Evolutionary conservation across 1,139 yeast species (phyloP).

Genomic region (Hansenula anomala): DNA sequence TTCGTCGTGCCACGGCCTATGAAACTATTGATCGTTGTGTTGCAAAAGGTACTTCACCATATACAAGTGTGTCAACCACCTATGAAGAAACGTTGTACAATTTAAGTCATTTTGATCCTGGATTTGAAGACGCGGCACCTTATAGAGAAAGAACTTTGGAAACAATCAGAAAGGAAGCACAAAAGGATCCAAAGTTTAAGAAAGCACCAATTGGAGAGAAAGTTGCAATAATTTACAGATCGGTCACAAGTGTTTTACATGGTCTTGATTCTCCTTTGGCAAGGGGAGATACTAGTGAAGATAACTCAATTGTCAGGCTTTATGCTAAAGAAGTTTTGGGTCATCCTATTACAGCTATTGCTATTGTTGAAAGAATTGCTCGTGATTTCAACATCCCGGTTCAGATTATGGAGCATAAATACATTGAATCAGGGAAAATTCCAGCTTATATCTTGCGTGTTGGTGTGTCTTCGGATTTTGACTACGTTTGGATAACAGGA

Average conservation of each 20-base stretch:
- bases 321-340: not conserved
- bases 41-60: not conserved
- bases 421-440: not conserved
- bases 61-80: not conserved
- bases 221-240: not conserved
- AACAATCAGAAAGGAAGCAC: no score
- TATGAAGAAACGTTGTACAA: not conserved
- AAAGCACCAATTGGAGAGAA: not conserved
- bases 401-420: not conserved
- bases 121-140: not conserved
- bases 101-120: not conserved
- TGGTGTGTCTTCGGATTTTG: not conserved
- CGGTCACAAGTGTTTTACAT: not conserved
- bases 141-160: not conserved
- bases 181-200: no score
- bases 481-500: not conserved
- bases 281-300: not conserved
- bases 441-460: not conserved
- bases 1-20: not conserved
- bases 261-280: not conserved
- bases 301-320: not conserved
- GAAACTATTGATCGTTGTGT: not conserved
- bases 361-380: not conserved
- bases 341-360: not conserved
- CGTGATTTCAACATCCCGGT: not conserved